These are phyloP conservation scores for Lodderomyces elongisporus DNA, from an alignment of 1,139 yeast species.

Conservation along the genomic window DNA sequence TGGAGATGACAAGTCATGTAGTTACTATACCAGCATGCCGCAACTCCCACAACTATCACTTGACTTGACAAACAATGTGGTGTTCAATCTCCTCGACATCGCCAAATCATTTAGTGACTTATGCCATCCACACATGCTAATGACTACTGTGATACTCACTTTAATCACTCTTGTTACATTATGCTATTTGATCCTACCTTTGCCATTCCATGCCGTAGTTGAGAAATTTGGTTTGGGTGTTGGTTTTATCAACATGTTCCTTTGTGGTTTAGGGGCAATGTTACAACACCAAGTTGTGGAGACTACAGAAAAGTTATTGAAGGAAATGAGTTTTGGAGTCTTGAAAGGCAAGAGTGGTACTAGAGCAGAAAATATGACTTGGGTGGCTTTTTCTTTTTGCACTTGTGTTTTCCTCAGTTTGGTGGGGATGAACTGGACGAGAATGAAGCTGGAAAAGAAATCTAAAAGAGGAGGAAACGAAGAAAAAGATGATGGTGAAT, in stretches of 20 bases:
- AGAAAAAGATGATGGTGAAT: too few species aligned
- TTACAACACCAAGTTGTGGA: conserved; percentile 59
- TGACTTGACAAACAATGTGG: conserved; percentile 13
- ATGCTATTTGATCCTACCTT: conserved; percentile 44
- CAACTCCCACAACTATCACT: conserved; percentile 14
- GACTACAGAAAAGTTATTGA: conserved; percentile 40
- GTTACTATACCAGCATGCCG: conserved; percentile 22
- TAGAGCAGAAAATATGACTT: conserved; percentile 56
- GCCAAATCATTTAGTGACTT: conserved; percentile 40
- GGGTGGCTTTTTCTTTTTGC: conserved; percentile 55
- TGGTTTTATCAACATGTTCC: conserved; percentile 34
- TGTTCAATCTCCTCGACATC: conserved; percentile 35
- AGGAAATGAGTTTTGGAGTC: conserved; percentile 49
- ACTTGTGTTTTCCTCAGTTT: conserved; percentile 19
- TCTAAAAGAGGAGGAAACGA: not conserved
- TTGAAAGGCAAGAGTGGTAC: conserved; percentile 43
- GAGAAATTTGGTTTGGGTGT: conserved; percentile 30
- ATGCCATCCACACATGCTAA: conserved; percentile 52
- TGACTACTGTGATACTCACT: conserved; percentile 44
- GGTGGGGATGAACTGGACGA: conserved; percentile 10
- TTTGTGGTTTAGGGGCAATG: conserved; percentile 71
- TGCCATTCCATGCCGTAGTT: conserved; percentile 41
- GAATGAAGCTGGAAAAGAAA: conserved; percentile 3
- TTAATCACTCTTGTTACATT: conserved; percentile 36
- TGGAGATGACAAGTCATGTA: conserved; percentile 25